Percentiles rank a stretch among this genome's conserved stretches.
phyloP scores from a whole-genome alignment of 1,284 basidiomycete genomes.

The Ustilago tritici region DNA sequence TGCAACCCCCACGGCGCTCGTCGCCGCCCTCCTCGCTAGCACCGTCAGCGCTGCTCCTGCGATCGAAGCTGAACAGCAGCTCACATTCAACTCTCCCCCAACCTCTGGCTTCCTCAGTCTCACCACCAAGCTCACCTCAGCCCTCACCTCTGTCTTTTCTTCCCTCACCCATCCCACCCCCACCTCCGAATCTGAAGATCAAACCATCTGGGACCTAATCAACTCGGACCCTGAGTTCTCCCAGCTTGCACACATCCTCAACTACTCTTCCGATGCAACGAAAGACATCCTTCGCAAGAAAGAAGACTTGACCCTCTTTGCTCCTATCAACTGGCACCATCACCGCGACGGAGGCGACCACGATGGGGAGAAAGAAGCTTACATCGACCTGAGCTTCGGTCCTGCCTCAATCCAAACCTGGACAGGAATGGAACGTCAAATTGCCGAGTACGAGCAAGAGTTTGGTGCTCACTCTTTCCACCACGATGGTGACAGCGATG shows the following conservation, averaged over 20 bases:
- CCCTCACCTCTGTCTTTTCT: conserved; percentile 17
- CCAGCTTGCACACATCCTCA: conserved; percentile 57
- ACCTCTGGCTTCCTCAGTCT: conserved; percentile 32
- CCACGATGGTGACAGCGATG: conserved; percentile 8
- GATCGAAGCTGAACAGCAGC: conserved; percentile 25
- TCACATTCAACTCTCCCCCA: conserved; percentile 14
- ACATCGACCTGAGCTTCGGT: conserved; percentile 22
- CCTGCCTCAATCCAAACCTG: conserved; percentile 41
- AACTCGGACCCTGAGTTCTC: conserved; percentile 45
- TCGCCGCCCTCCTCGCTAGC: conserved; percentile 20
- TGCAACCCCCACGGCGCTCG: conserved; percentile 13
- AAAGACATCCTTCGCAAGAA: conserved; percentile 56
- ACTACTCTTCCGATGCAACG: conserved; percentile 56
- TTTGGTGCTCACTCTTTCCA: conserved; percentile 9
- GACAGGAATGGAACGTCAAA: conserved; percentile 39
- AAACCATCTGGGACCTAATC: conserved; percentile 59
- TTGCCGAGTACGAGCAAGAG: conserved; percentile 39
- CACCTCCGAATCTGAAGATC: conserved; percentile 11
- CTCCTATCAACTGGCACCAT: conserved; percentile 61
- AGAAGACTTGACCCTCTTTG: conserved; percentile 53
- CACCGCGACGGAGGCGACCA: conserved; percentile 28
- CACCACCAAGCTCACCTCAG: conserved; percentile 33
- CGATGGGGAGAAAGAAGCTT: conserved; percentile 26
- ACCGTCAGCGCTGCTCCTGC: conserved; percentile 27
- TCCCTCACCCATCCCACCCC: conserved; percentile 9